Conservation (phyloP, 1,139 yeast species). For the Sugiyamaella xylanicola region DNA sequence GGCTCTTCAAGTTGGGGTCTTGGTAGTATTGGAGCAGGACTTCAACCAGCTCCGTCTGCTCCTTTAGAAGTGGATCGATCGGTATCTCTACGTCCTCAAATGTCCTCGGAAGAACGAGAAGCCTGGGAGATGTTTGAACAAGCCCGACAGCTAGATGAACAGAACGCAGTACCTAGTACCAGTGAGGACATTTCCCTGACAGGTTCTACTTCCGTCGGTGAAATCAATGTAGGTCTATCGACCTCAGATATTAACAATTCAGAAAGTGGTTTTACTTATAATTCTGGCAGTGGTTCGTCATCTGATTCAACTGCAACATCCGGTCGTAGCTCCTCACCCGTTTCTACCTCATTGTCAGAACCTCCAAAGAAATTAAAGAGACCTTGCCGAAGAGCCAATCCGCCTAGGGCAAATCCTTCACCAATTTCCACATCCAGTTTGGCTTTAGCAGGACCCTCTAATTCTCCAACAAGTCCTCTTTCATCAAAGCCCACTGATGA, state of each 20-base stretch:
- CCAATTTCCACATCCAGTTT: neutral
- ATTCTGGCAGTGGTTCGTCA: neutral
- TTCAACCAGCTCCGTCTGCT: too few relatives aligned
- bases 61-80: too few relatives aligned
- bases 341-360: constrained; percentile 2
- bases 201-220: too few relatives aligned
- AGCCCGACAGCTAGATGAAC: constrained; percentile 27
- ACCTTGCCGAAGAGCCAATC: constrained; percentile 16
- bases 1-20: constrained; percentile 12
- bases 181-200: too few relatives aligned
- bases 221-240: too few relatives aligned
- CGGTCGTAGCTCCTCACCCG: neutral
- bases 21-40: too few relatives aligned
- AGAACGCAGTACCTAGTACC: too few relatives aligned
- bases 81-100: constrained; percentile 25
- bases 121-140: constrained; percentile 42
- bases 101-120: constrained; percentile 37
- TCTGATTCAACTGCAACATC: neutral
- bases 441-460: too few relatives aligned
- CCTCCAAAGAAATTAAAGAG: constrained; percentile 30
- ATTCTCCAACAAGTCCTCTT: too few relatives aligned
- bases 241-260: too few relatives aligned
- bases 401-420: constrained; percentile 10
- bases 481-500: too few relatives aligned
- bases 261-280: too few relatives aligned